Conservation (phyloP, 768 basidiomycete species). For the Boletus insuetus region DNA sequence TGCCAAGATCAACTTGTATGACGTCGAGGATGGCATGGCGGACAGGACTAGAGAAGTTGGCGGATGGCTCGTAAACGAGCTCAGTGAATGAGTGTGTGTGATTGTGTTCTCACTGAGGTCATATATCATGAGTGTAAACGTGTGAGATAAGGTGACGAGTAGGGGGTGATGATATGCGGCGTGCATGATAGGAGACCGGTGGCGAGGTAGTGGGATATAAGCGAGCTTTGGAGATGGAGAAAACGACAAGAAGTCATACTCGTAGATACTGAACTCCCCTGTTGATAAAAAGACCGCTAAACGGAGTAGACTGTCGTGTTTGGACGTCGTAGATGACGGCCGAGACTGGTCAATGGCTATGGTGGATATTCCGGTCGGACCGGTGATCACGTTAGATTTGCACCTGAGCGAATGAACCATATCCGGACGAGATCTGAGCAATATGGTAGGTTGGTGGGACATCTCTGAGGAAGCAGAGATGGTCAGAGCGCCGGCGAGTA, state of each 20-base stretch:
- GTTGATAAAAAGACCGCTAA: slow-evolving; percentile 63
- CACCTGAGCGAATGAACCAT: slow-evolving; percentile 42
- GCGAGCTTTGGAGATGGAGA: slow-evolving; percentile 42
- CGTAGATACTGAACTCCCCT: slow-evolving; percentile 64
- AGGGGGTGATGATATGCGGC: slow-evolving; percentile 79
- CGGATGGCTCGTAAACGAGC: slow-evolving; percentile 75
- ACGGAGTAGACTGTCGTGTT: slow-evolving; percentile 35
- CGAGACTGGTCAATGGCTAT: slow-evolving; percentile 76
- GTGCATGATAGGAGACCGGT: slow-evolving; percentile 51
- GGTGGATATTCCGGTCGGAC: slow-evolving; percentile 50
- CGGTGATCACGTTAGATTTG: slow-evolving; percentile 34
- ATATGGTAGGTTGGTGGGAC: slow-evolving; percentile 21
- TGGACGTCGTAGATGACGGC: slow-evolving; percentile 36
- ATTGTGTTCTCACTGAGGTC: slow-evolving; percentile 55
- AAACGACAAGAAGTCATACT: slow-evolving; percentile 44
- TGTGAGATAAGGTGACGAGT: slow-evolving; percentile 65
- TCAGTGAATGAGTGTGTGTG: slow-evolving; percentile 61
- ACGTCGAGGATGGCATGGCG: slow-evolving; percentile 45
- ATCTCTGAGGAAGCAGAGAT: slow-evolving; percentile 51
- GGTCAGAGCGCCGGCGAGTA: slow-evolving; percentile 59
- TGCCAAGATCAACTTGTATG: slow-evolving; percentile 71
- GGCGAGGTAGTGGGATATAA: slow-evolving; percentile 44
- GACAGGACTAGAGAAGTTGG: slow-evolving; percentile 82
- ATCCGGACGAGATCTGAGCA: slow-evolving; percentile 21
- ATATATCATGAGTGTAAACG: slow-evolving; percentile 71